Evolutionary conservation across 257 asterid species (phyloP), one percentile per base, ranked within the genome.

Genomic region (Scutellaria baicalensis): DNA sequence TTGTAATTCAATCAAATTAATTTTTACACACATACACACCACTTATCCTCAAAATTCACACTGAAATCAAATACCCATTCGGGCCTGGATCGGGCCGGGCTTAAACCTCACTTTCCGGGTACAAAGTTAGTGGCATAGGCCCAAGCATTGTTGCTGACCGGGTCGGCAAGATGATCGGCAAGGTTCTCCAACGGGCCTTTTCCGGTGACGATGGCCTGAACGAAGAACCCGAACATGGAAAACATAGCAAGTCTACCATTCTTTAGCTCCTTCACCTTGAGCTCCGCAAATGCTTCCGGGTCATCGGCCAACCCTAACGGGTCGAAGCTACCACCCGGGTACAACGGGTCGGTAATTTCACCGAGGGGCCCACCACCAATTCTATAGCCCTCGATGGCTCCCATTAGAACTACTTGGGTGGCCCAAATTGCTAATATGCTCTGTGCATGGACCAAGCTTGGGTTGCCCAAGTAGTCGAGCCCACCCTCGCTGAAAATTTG

Each of bases 401-500:
- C 94, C 94, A 84, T 85, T 7, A 85, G 64, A 6, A 85, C 17
- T 9, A 88, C 95, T 36, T 85, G 89, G 49, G 60, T 21, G 12
- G 89, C 89, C 94, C 89, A 87, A 36, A 83, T 85, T 8, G 91
- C 91, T 80, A 88, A 73, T 38, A 88, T 88, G 83, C 89, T 85
- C 66, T 85, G 89, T 0, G 95, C 86, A 31, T 87, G 95, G 48
- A 88, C 68, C 85, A 87, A 78, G 70, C 84, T 85, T 18, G 91
- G 89, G 81, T 87, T 87, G 1, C 94, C 94, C 85, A 85, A 79
- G 56, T 86, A 86, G 56, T 84, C 89, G 10, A 87, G 81, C 7
- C 94, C 94, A 6, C 93, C 89, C 47, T 87, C 90, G 31, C 88
- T 83, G 60, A 87, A 84, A 44, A 86, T 86, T 11, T 86, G 90